phyloP scores from a whole-genome alignment of 192 early-diverging fungal species.

The Entomortierella parvispora region DNA sequence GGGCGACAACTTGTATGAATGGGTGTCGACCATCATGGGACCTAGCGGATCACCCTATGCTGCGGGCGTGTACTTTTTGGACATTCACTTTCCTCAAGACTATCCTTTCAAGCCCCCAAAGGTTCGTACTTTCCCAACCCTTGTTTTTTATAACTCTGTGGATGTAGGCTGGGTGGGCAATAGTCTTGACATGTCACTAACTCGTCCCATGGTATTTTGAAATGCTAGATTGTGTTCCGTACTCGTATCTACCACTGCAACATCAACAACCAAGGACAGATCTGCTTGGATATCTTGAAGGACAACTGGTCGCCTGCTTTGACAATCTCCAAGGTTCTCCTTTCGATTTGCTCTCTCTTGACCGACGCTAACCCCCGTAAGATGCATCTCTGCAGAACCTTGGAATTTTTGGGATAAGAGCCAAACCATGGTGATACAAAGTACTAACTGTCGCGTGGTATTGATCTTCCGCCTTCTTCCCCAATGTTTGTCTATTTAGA shows the following conservation, averaged over 20 bases:
- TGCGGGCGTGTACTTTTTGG: constrained; percentile 92
- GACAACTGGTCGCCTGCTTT: constrained; percentile 98
- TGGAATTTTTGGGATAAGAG: neutral
- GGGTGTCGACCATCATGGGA: constrained; percentile 94
- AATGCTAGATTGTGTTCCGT: constrained; percentile 80
- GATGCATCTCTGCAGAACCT: constrained; percentile 3
- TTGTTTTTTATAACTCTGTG: too few species aligned
- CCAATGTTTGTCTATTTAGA: constrained; percentile 51
- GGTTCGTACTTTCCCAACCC: constrained; percentile 44
- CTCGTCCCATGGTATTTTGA: neutral
- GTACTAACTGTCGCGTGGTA: neutral
- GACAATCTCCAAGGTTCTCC: constrained; percentile 94
- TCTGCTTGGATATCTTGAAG: constrained; percentile 96
- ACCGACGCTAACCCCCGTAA: constrained; percentile 94
- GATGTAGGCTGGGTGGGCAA: too few species aligned
- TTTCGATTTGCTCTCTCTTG: constrained; percentile 94
- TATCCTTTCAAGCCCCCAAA: constrained; percentile 98
- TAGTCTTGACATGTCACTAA: neutral
- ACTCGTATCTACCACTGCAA: constrained; percentile 99
- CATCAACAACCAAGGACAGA: constrained; percentile 89
- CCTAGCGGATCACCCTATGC: constrained; percentile 91
- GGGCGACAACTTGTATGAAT: constrained; percentile 95
- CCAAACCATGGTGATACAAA: neutral
- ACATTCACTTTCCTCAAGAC: constrained; percentile 91
- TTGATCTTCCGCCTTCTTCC: neutral